Evolutionary conservation across 169 alveolate genomes (phyloP), one percentile per base, ranked within the genome.

Genomic region (Theileria parva): DNA sequence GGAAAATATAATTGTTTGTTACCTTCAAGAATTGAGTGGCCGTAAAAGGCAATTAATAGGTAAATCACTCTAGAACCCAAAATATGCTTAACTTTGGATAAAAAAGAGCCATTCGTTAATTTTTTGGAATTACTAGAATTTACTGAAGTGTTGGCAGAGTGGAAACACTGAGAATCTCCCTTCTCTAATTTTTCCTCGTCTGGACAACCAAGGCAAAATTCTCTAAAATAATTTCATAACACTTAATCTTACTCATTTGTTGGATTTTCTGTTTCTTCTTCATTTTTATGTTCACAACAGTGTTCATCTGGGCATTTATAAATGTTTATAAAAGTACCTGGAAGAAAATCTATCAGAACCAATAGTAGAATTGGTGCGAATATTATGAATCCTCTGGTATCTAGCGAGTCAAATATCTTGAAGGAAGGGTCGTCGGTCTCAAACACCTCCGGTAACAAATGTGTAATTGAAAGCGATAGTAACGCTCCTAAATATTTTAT

Each of bases 21-120:
- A 63, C 71, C 91, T 70, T 85, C 91, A 12, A 85, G 85, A 61
- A 85, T 68, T 17, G 91, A 85, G 72, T 85, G 91, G 4, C 74
- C 81, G 59, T 77, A 77, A 37, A 85, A 78, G 7, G 91, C 71
- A 57, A 85, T 44, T 7, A 85, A 68, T 66, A 85, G 79, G 69
- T 78, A 85, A 21, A 79, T 63, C 12, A 87, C 61, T 12, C 91
- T 8, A 8, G 91, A 78, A 2, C 81, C 64, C n/a, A 85, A 79
- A 28, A 85, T 64, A 50, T 53, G 80, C 27, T 72, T 83, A 37
- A 83, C 27, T 28, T 39, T 75, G 28, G 67, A 13, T 13, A 48
- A 8, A 27, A 83, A 9, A 0, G 23, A 21, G 4, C 59, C 71
- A n/a, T 59, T 21, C 27, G 0, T 39, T 13, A 27, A 25, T 21